Percentiles rank a stretch among this genome's conserved stretches.
These are phyloP conservation scores for Sugiyamaella paludigena DNA, from an alignment of 1,139 yeast species.

Conservation along the genomic window DNA sequence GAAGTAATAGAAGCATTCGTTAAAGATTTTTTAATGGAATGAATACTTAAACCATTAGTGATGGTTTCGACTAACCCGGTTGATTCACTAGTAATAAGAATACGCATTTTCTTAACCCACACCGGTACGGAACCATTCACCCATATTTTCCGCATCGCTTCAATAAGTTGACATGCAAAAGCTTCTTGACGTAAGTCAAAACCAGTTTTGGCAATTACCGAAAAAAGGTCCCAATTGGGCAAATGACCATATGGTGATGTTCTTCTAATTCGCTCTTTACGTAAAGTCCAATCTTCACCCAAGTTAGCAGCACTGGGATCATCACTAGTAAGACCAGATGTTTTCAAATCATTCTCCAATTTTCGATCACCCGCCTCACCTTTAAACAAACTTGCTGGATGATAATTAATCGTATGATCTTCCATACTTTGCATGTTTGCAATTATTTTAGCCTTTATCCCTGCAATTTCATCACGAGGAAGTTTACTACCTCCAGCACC, in stretches of 20 bases:
- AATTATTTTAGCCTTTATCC: conserved; percentile 73
- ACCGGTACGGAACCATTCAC: conserved; percentile 58
- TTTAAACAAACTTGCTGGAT: conserved; percentile 53
- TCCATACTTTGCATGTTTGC: conserved; percentile 88
- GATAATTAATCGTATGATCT: conserved; percentile 44
- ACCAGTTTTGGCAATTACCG: conserved; percentile 95
- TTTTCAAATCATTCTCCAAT: conserved; percentile 82
- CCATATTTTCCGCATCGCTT: conserved; percentile 86
- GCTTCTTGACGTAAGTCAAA: conserved; percentile 96
- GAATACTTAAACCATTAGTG: conserved; percentile 88
- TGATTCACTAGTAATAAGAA: conserved; percentile 82
- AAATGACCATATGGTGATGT: conserved; percentile 80
- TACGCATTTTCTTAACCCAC: conserved; percentile 94
- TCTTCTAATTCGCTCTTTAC: conserved; percentile 72
- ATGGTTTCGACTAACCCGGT: conserved; percentile 95
- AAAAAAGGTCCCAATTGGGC: conserved; percentile 90
- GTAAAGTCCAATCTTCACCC: conserved; percentile 90
- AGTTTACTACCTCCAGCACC: conserved; percentile 58
- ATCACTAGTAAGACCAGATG: conserved; percentile 56
- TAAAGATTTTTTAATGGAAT: conserved; percentile 87
- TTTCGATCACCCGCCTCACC: conserved; percentile 90
- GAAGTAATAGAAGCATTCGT: conserved; percentile 67
- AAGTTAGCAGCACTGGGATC: conserved; percentile 53
- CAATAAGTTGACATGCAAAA: conserved; percentile 90
- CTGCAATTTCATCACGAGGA: conserved; percentile 67